A percentile compares a stretch with the other conserved stretches of the same genome.
These are phyloP conservation scores for Chaetomium globosum DNA, from an alignment of 2,329 filamentous ascomycete species.

Conservation along the genomic window DNA sequence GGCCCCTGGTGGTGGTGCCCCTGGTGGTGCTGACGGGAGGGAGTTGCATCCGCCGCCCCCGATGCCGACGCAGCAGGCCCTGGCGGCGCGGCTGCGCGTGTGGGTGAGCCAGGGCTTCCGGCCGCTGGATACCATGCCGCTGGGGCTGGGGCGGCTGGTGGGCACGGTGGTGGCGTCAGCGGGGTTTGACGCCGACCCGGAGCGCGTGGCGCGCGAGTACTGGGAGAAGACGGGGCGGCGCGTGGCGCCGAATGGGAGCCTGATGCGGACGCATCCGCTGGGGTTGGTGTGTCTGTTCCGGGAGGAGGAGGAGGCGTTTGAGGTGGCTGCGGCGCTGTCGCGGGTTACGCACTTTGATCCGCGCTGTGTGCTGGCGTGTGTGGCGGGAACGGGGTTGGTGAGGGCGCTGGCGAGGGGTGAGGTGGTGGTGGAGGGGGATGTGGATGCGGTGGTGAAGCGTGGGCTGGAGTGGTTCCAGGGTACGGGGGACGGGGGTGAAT, in stretches of 20 bases:
- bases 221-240: slow-evolving; percentile 48
- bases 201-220: slow-evolving; percentile 43
- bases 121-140: slow-evolving; percentile 50
- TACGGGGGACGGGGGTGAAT: slow-evolving; percentile 33
- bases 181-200: slow-evolving; percentile 47
- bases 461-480: slow-evolving; percentile 46
- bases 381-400: slow-evolving; percentile 51
- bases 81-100: slow-evolving; percentile 50
- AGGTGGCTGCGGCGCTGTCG: slow-evolving; percentile 47
- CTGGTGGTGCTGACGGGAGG: neutral
- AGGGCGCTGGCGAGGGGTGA: slow-evolving; percentile 52
- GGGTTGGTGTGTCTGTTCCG: slow-evolving; percentile 51
- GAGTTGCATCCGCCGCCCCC: slow-evolving; percentile 28
- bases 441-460: slow-evolving; percentile 48
- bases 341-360: slow-evolving; percentile 55
- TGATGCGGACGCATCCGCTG: slow-evolving; percentile 57
- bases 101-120: slow-evolving; percentile 54
- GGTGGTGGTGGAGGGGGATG: slow-evolving; percentile 44
- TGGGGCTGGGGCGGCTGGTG: slow-evolving; percentile 53
- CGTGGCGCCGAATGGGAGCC: slow-evolving; percentile 54
- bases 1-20: no score
- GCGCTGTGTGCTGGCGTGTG: slow-evolving; percentile 54
- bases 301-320: slow-evolving; percentile 49
- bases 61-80: slow-evolving; percentile 39
- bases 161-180: slow-evolving; percentile 48